Evolutionary conservation across 1,284 basidiomycete genomes (phyloP).

Genomic region (Omphalotus olearius): DNA sequence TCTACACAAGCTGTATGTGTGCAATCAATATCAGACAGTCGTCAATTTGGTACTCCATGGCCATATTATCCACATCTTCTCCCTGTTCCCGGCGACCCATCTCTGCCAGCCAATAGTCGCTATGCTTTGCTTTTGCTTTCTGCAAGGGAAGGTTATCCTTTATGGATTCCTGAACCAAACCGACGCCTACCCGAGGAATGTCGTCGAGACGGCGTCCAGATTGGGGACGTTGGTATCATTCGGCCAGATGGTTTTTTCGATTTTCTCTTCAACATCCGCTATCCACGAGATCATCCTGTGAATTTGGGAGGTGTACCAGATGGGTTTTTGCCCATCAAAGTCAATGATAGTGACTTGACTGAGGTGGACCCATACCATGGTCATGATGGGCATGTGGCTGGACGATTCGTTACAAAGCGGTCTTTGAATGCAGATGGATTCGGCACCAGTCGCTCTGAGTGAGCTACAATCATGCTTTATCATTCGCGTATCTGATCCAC

Average conservation of each 20-base stretch:
- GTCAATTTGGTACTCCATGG: constrained; percentile 2
- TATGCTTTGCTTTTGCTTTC: constrained; percentile 7
- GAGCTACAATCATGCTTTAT: neutral
- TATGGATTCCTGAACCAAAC: constrained; percentile 27
- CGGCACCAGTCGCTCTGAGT: neutral
- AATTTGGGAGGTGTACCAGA: constrained; percentile 19
- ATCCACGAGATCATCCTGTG: constrained; percentile 18
- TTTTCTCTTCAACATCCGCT: constrained; percentile 31
- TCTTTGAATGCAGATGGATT: neutral
- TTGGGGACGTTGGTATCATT: constrained; percentile 27
- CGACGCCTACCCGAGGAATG: constrained; percentile 18
- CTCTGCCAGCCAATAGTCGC: constrained; percentile 3
- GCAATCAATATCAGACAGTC: constrained; percentile 6
- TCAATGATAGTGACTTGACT: constrained; percentile 10
- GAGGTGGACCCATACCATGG: constrained; percentile 10
- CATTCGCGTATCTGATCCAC: neutral
- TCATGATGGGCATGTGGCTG: constrained; percentile 8
- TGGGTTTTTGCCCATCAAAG: constrained; percentile 15
- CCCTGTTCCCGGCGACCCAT: constrained; percentile 6
- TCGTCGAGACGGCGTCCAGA: constrained; percentile 22
- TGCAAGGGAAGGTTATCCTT: constrained; percentile 25
- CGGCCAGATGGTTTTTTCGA: constrained; percentile 27
- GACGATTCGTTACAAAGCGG: neutral
- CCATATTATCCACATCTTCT: constrained; percentile 6
- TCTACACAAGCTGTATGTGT: constrained; percentile 2